phyloP scores from a whole-genome alignment of 2,329 filamentous ascomycete species.

The Lachnellula occidentalis region DNA sequence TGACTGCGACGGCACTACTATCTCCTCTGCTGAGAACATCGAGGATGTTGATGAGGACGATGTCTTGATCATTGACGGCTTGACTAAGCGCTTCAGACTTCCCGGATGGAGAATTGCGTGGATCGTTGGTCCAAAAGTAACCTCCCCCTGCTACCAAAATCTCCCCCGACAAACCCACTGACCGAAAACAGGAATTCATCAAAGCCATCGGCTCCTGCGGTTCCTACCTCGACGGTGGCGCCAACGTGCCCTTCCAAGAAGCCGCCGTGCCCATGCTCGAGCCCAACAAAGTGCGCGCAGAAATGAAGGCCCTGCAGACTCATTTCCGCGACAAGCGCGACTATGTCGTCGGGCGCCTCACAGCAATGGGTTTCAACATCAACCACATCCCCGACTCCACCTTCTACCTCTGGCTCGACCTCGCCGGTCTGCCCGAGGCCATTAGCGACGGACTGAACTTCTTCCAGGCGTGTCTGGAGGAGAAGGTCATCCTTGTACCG shows the following conservation, averaged over 20 bases:
- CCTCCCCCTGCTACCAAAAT: neutral
- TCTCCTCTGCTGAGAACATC: slow-evolving; percentile 84
- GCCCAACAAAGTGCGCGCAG: slow-evolving; percentile 68
- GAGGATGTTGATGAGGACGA: slow-evolving; percentile 85
- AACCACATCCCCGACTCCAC: slow-evolving; percentile 83
- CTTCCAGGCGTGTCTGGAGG: slow-evolving; percentile 87
- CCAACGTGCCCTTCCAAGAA: slow-evolving; percentile 93
- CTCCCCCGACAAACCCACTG: neutral
- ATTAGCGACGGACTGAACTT: slow-evolving; percentile 95
- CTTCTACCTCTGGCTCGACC: slow-evolving; percentile 83
- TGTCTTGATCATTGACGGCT: slow-evolving; percentile 88
- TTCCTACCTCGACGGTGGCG: slow-evolving; percentile 89
- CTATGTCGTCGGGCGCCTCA: slow-evolving; percentile 75
- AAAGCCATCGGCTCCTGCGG: slow-evolving; percentile 88
- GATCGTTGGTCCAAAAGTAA: slow-evolving; percentile 79
- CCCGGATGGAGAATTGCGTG: slow-evolving; percentile 96
- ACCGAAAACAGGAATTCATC: slow-evolving; percentile 64
- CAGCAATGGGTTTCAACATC: slow-evolving; percentile 82
- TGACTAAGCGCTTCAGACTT: slow-evolving; percentile 94
- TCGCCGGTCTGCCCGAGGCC: slow-evolving; percentile 63
- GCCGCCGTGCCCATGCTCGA: slow-evolving; percentile 92
- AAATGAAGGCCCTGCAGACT: slow-evolving; percentile 83
- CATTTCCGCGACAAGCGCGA: slow-evolving; percentile 93
- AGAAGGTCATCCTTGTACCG: slow-evolving; percentile 94
- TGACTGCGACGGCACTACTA: slow-evolving; percentile 83